Evolutionary conservation across 176 grass and related monocot genomes (phyloP).

Genomic region (Chrysopogon serrulatus): DNA sequence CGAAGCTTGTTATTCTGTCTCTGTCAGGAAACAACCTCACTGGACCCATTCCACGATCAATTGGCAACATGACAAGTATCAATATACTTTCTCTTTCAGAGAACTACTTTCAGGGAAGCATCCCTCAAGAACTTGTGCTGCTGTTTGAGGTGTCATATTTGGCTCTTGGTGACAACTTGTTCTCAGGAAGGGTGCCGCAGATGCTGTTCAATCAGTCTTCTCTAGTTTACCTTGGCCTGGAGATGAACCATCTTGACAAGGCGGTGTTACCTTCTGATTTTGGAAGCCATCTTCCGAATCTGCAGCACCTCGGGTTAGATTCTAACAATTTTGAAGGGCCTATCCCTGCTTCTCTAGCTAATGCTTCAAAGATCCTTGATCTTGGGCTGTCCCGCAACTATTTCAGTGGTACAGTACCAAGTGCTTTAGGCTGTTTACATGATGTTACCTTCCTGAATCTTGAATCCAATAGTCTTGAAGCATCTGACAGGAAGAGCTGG

Average conservation of each 20-base stretch:
- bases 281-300: neutral
- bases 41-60: neutral
- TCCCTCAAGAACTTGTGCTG: neutral
- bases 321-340: slow-evolving; percentile 6
- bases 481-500: slow-evolving; percentile 13
- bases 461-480: slow-evolving; percentile 8
- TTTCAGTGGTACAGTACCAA: slow-evolving; percentile 7
- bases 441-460: neutral
- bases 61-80: neutral
- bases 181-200: neutral
- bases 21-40: neutral
- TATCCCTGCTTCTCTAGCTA: slow-evolving; percentile 17
- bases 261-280: neutral
- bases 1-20: neutral
- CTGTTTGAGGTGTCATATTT: neutral
- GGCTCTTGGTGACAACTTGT: neutral
- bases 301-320: slow-evolving; percentile 3
- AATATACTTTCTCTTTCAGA: neutral
- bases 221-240: neutral
- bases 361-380: slow-evolving; percentile 2
- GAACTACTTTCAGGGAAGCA: neutral
- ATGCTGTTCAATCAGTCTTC: slow-evolving; percentile 10
- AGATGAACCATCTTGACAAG: neutral
- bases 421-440: neutral
- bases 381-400: neutral